Percentiles rank a stretch among this genome's conserved stretches.
Evolutionary conservation across 108 stramenopile species (phyloP).

Genomic region (Skeletonema grethae): DNA sequence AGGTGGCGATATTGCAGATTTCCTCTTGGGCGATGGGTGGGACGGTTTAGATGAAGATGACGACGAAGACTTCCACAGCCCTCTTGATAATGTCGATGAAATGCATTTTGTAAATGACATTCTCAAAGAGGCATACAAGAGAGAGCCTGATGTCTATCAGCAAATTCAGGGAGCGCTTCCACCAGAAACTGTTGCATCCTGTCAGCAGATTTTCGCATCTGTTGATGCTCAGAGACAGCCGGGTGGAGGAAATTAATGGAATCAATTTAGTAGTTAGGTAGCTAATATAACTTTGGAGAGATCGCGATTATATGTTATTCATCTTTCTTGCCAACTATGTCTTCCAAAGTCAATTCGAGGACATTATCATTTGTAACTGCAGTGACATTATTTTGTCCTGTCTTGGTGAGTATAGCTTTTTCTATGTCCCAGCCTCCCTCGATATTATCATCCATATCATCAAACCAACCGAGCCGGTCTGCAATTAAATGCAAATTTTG

Average conservation of each 20-base stretch:
- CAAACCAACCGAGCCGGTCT: conserved; percentile 87
- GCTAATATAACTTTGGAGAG: background rate
- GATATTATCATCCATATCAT: conserved; percentile 50
- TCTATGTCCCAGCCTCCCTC: conserved; percentile 78
- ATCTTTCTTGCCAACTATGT: conserved; percentile 53
- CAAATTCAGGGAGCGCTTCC: conserved; percentile 78
- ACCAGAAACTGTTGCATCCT: conserved; percentile 52
- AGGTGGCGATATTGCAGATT: conserved; percentile 80
- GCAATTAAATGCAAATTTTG: conserved; percentile 95
- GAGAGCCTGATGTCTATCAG: conserved; percentile 85
- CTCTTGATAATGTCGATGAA: conserved; percentile 80
- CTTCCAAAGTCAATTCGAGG: conserved; percentile 77
- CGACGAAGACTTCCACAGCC: conserved; percentile 86
- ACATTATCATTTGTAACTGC: conserved; percentile 73
- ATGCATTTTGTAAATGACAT: conserved; percentile 75
- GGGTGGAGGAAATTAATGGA: conserved; percentile 4
- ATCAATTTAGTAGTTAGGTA: background rate
- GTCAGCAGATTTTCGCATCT: conserved; percentile 73
- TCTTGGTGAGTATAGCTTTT: conserved; percentile 45
- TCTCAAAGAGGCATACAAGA: conserved; percentile 68
- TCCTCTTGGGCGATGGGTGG: conserved; percentile 84
- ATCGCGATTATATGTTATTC: background rate
- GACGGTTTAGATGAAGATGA: conserved; percentile 82
- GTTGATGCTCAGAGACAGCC: conserved; percentile 54
- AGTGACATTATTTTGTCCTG: conserved; percentile 64